These are phyloP conservation scores for Kluyveromyces dobzhanskii DNA, from an alignment of 805 yeast species.

Conservation along the genomic window DNA sequence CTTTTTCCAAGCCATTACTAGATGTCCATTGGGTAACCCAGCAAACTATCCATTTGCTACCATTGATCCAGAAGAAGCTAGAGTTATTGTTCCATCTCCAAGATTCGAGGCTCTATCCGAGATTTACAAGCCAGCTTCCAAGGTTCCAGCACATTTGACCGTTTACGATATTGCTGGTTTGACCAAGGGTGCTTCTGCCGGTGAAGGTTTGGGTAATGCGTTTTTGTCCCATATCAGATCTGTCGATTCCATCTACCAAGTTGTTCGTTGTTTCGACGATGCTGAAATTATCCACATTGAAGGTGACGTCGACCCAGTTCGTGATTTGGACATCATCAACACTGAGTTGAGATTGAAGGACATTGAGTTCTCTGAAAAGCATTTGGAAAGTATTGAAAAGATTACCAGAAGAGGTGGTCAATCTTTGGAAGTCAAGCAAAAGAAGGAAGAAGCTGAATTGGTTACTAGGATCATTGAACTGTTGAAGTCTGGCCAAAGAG, in stretches of 20 bases:
- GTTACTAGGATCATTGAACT: conserved; percentile 65
- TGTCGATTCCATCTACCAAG: conserved; percentile 96
- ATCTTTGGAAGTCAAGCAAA: conserved; percentile 78
- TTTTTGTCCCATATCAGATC: conserved; percentile 94
- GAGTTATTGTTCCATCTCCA: conserved; percentile 87
- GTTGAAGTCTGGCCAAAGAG: conserved; percentile 79
- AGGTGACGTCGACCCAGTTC: conserved; percentile 91
- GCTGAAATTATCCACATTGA: conserved; percentile 96
- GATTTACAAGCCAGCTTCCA: conserved; percentile 73
- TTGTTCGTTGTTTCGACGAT: conserved; percentile 95
- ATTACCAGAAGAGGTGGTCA: conserved; percentile 84
- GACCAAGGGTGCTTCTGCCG: conserved; percentile 92
- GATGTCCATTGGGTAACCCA: conserved; percentile 88
- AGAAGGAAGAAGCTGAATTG: conserved; percentile 75
- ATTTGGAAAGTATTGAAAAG: conserved; percentile 68
- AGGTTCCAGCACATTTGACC: conserved; percentile 88
- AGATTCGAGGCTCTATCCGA: conserved; percentile 72
- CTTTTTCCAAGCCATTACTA: conserved; percentile 93
- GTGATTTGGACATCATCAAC: conserved; percentile 86
- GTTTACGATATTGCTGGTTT: conserved; percentile 96
- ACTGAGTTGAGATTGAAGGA: conserved; percentile 94
- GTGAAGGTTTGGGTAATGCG: conserved; percentile 97
- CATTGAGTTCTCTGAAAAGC: conserved; percentile 87
- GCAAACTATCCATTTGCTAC: conserved; percentile 98
- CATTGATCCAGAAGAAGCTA: conserved; percentile 96